Percentiles rank a stretch among this genome's conserved stretches.
Conservation (phyloP, 768 basidiomycete genomes). For the Chalciporus sphaerocephalus region DNA sequence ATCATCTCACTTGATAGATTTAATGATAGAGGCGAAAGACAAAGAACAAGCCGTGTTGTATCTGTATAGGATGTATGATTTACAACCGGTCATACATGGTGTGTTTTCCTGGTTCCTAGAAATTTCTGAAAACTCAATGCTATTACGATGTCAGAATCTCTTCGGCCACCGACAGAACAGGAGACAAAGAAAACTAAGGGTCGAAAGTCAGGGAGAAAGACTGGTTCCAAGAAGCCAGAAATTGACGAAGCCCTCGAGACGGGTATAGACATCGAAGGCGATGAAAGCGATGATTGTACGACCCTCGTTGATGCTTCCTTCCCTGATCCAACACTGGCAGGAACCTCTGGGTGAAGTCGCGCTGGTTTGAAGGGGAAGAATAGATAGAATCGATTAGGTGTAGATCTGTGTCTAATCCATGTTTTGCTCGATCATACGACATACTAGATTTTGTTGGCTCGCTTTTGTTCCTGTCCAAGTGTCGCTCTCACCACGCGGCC, state of each 20-base stretch:
- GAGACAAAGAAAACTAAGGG: constrained; percentile 43
- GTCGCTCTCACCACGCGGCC: no score
- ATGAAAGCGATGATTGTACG: background rate
- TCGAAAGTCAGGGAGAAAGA: constrained; percentile 33
- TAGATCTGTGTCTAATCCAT: no score
- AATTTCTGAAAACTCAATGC: no score
- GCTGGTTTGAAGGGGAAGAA: no score
- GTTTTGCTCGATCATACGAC: no score
- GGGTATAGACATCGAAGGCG: constrained; percentile 2
- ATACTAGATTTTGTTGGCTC: no score
- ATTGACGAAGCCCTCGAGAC: constrained; percentile 24
- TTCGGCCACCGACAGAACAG: constrained; percentile 41
- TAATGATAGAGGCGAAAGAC: constrained; percentile 94
- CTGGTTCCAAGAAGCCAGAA: constrained; percentile 24
- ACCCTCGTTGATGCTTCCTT: no score
- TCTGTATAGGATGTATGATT: constrained; percentile 69
- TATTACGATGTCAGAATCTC: constrained; percentile 20
- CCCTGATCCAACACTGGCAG: no score
- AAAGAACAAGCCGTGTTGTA: constrained; percentile 93
- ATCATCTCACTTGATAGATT: constrained; percentile 40
- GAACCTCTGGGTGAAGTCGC: no score
- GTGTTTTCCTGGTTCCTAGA: constrained; percentile 10
- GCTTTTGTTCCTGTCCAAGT: no score
- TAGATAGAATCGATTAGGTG: no score
- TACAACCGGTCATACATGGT: constrained; percentile 63